Base-by-base conservation (phyloP, 345 rosid genomes). In the Luvunga scandens region DNA sequence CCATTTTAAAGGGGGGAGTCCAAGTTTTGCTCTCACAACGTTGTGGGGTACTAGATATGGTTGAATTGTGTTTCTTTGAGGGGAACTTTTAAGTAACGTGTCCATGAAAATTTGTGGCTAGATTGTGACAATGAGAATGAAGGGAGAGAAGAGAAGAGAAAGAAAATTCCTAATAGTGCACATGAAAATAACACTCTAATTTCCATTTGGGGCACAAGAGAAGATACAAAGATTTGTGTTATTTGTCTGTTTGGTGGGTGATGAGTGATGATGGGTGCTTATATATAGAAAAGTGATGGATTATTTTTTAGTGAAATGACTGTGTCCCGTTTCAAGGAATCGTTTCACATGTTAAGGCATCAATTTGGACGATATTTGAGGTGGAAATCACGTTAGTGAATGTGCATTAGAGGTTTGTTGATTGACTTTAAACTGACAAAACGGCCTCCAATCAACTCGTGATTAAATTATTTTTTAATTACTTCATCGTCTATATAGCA, bases 1-100 rank as follows among this genome's bases (percentile, higher is more conserved):
- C 94, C 94, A 89, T 77, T 79, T 82, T 4, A 92, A 85, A 25
- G 89, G 88, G 30, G 85, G 90, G 71, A 91, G 85, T 9, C 87
- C 86, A 2, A 87, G 82, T 73, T 80, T 84, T 53, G 86, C 80
- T 77, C 95, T 66, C 33, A 81, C 77, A 1, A 4, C 36, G 79
- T 91, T 91, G 83, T 88, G 92, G 14, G 91, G 88, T 19, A 16
- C 66, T 9, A 88, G 77, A 80, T 60, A 90, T 64, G 90, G 88
- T 53, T 77, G 86, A 53, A 78, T 71, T 25, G 34, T 69, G 42
- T 1, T 31, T 18, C n/a, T 5, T 18, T 30, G 34, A 8, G 62
- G 31, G 22, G 84, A 25, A 31, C 22, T 19, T 12, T 33, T 38
- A 3, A 75, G 30, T 31, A 75, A 38, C 79, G 85, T 81, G 64